phyloP scores from a whole-genome alignment of 805 yeast species.

The Osmozyma mogii region DNA sequence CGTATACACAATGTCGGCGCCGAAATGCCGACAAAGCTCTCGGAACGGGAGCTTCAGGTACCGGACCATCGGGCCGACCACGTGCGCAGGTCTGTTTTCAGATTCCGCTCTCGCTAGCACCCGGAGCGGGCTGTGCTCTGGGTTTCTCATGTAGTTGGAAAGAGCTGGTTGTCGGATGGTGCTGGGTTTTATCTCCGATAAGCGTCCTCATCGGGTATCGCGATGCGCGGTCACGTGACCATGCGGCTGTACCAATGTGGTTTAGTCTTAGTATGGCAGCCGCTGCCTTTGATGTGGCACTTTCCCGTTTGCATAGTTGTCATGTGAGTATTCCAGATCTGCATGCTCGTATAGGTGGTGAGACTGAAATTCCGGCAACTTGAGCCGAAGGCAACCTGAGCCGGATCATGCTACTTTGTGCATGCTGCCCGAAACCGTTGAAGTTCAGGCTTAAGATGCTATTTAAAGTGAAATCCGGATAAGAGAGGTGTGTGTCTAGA shows the following conservation, averaged over 20 bases:
- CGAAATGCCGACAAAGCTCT: constrained; percentile 60
- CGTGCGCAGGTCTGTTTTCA: too few species aligned
- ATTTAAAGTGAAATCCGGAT: too few species aligned
- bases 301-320: constrained; percentile 5
- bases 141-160: constrained; percentile 11
- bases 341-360: too few species aligned
- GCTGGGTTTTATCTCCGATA: constrained; percentile 1
- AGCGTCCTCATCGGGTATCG: constrained; percentile 1
- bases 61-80: constrained; percentile 95
- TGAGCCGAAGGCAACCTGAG: too few species aligned
- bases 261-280: not conserved
- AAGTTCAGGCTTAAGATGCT: too few species aligned
- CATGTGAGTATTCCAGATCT: too few species aligned
- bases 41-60: constrained; percentile 92
- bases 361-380: too few species aligned
- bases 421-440: too few species aligned
- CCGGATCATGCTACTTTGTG: too few species aligned
- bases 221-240: not conserved
- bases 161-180: constrained; percentile 1
- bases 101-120: too few species aligned
- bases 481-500: too few species aligned
- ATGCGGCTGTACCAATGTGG: not conserved
- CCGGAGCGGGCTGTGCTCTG: constrained; percentile 26
- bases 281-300: constrained; percentile 1
- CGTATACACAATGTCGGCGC: constrained; percentile 78